These are phyloP conservation scores for Lachnellula occidentalis DNA, from an alignment of 2,329 filamentous ascomycete species.

Conservation along the genomic window DNA sequence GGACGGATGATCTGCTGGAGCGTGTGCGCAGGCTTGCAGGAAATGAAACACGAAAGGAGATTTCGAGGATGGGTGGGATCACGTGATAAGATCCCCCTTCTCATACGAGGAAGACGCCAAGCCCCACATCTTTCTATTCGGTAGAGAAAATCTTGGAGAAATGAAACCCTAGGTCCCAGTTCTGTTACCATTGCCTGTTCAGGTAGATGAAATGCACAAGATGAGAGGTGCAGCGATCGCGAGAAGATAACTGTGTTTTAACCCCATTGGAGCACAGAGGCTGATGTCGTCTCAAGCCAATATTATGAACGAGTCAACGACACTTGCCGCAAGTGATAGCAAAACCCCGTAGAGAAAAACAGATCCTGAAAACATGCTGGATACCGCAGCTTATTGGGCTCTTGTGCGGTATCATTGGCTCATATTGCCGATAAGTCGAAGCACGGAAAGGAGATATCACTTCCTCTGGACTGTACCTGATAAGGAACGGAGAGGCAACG, in stretches of 20 bases:
- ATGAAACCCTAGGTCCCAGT: background rate
- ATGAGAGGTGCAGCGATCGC: background rate
- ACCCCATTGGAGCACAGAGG: background rate
- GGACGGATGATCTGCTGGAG: conserved; percentile 5
- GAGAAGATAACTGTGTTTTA: background rate
- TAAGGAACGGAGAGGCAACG: no score
- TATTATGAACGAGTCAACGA: background rate
- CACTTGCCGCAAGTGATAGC: background rate
- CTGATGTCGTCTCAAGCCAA: background rate
- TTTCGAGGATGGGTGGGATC: background rate
- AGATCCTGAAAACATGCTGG: background rate
- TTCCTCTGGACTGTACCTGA: background rate
- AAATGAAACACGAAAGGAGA: background rate
- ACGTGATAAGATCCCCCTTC: background rate
- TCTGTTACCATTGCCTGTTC: background rate
- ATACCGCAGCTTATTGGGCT: background rate
- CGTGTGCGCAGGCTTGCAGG: background rate
- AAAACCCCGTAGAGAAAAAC: background rate
- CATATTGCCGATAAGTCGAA: background rate
- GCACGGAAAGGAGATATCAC: background rate
- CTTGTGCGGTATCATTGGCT: background rate
- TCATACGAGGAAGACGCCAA: background rate
- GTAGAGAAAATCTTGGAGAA: background rate
- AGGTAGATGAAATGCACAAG: background rate
- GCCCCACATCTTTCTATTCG: background rate